Percentiles rank a stretch among this genome's conserved stretches.
Conservation (phyloP, 2,329 filamentous ascomycete species). For the Colletotrichum euphorbiae region DNA sequence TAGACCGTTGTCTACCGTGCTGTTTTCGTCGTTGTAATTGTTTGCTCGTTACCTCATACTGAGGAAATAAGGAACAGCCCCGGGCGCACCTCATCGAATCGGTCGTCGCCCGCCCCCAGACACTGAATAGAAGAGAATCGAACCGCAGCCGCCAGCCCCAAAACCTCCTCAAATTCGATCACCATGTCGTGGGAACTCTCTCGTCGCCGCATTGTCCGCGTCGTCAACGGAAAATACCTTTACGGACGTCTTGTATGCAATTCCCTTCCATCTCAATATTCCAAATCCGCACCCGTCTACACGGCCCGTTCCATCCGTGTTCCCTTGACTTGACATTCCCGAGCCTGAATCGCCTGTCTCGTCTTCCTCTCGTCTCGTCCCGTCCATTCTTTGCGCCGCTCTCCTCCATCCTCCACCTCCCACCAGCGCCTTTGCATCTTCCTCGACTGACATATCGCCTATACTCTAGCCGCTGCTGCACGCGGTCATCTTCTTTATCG, state of each 20-base stretch:
- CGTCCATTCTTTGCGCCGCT: not conserved
- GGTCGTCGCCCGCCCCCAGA: not conserved
- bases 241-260: conserved; percentile 77
- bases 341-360: conserved; percentile 23
- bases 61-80: conserved; percentile 16
- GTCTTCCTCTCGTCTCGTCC: not conserved
- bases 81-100: conserved; percentile 18
- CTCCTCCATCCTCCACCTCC: not conserved
- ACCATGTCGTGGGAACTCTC: conserved; percentile 69
- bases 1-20: not conserved
- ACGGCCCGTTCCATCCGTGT: conserved; percentile 5
- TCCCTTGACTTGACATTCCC: conserved; percentile 15
- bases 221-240: conserved; percentile 78
- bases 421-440: not conserved
- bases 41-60: conserved; percentile 27
- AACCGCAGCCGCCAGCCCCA: not conserved
- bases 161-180: conserved; percentile 32
- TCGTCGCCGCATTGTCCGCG: conserved; percentile 70
- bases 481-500: conserved; percentile 83
- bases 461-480: conserved; percentile 82
- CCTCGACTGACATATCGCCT: conserved; percentile 19
- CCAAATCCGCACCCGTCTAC: conserved; percentile 16
- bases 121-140: conserved; percentile 18
- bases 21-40: not conserved
- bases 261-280: conserved; percentile 16